Evolutionary conservation across 2,329 filamentous ascomycete species (phyloP).

Genomic region (Botryosphaeria dothidea): DNA sequence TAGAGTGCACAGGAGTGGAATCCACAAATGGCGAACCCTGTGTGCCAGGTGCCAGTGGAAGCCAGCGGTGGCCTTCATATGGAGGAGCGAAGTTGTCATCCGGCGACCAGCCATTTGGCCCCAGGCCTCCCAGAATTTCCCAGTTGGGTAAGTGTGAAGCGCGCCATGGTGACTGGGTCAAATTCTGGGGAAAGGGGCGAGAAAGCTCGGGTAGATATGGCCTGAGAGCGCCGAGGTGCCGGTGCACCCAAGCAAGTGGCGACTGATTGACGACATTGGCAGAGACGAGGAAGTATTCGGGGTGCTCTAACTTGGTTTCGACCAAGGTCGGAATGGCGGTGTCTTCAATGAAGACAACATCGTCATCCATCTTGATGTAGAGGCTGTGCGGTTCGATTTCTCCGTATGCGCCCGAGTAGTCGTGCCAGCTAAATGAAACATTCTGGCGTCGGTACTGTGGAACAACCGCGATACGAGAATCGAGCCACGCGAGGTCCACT

Average conservation of each 20-base stretch:
- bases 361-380: slow-evolving; percentile 47
- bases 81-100: slow-evolving; percentile 30
- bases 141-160: slow-evolving; percentile 41
- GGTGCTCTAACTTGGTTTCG: slow-evolving; percentile 53
- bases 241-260: slow-evolving; percentile 56
- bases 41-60: slow-evolving; percentile 45
- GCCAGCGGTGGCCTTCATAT: slow-evolving; percentile 52
- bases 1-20: slow-evolving; percentile 48
- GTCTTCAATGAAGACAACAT: slow-evolving; percentile 44
- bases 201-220: slow-evolving; percentile 56
- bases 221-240: slow-evolving; percentile 53
- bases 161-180: slow-evolving; percentile 39
- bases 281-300: slow-evolving; percentile 53
- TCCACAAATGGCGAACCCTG: slow-evolving; percentile 35
- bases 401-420: slow-evolving; percentile 23
- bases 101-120: slow-evolving; percentile 24
- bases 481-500: slow-evolving; percentile 39
- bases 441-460: slow-evolving; percentile 29
- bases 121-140: slow-evolving; percentile 20
- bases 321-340: slow-evolving; percentile 55
- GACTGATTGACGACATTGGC: slow-evolving; percentile 62
- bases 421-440: slow-evolving; percentile 20
- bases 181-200: slow-evolving; percentile 22
- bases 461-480: slow-evolving; percentile 31
- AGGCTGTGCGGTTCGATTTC: slow-evolving; percentile 29